phyloP scores from a whole-genome alignment of 495 filamentous ascomycete species.

The Talaromyces borbonicus region DNA sequence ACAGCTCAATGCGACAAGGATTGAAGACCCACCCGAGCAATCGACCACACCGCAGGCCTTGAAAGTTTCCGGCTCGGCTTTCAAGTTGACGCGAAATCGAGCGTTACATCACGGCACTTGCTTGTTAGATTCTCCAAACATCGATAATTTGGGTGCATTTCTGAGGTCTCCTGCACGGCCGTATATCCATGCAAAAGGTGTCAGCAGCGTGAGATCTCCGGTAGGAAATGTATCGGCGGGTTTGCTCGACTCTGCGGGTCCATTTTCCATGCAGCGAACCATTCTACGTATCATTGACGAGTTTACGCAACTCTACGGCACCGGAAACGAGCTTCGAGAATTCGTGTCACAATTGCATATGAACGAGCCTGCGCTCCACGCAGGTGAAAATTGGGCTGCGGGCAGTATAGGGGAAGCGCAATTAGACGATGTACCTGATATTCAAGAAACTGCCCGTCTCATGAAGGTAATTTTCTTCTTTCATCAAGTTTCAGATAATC shows the following conservation, averaged over 20 bases:
- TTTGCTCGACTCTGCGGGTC: slow-evolving; percentile 22
- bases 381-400: slow-evolving; percentile 31
- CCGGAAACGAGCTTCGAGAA: slow-evolving; percentile 22
- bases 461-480: slow-evolving; percentile 38
- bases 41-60: slow-evolving; percentile 36
- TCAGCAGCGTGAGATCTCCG: slow-evolving; percentile 84
- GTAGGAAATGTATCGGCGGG: slow-evolving; percentile 64
- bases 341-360: slow-evolving; percentile 26
- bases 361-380: slow-evolving; percentile 27
- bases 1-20: background rate
- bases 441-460: slow-evolving; percentile 51
- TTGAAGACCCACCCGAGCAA: slow-evolving; percentile 10
- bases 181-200: slow-evolving; percentile 71
- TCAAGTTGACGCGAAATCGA: slow-evolving; percentile 71
- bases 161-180: slow-evolving; percentile 62
- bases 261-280: slow-evolving; percentile 28
- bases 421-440: slow-evolving; percentile 33
- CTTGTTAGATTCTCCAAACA: slow-evolving; percentile 59
- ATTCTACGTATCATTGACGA: slow-evolving; percentile 28
- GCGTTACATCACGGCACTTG: slow-evolving; percentile 90
- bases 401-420: slow-evolving; percentile 40
- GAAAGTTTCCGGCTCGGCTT: slow-evolving; percentile 89
- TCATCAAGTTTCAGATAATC: background rate
- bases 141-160: slow-evolving; percentile 53
- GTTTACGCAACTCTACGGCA: slow-evolving; percentile 22